phyloP scores from a whole-genome alignment of 2,329 filamentous ascomycete genomes.

The Pezicula neosporulosa region DNA sequence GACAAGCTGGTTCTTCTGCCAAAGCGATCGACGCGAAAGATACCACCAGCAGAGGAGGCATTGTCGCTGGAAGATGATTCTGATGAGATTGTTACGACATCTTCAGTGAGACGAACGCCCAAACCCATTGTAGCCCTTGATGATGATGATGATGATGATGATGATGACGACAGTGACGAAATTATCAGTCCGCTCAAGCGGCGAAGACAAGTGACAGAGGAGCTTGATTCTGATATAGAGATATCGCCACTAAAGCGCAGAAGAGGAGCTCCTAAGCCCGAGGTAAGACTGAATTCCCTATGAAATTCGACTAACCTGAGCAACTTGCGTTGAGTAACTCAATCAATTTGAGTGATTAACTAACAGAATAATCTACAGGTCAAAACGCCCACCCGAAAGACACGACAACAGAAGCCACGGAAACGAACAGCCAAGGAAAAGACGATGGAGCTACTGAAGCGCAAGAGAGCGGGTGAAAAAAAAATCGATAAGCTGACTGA shows the following conservation, averaged over 20 bases:
- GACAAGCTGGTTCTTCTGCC: background rate
- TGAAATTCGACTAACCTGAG: background rate
- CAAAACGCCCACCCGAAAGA: constrained; percentile 10
- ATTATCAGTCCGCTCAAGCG: background rate
- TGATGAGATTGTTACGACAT: background rate
- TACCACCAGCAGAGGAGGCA: background rate
- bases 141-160: constrained; percentile 12
- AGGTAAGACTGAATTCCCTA: background rate
- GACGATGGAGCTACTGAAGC: constrained; percentile 35
- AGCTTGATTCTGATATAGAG: constrained; percentile 6
- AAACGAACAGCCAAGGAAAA: constrained; percentile 36
- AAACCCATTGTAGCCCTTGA: constrained; percentile 1
- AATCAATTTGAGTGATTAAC: background rate
- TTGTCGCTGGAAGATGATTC: background rate
- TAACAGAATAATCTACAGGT: background rate
- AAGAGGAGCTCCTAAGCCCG: background rate
- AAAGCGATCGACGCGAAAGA: background rate
- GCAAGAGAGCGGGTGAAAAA: constrained; percentile 36
- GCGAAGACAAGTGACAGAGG: background rate
- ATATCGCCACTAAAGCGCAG: constrained; percentile 13
- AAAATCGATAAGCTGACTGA: constrained; percentile 33
- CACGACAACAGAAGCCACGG: constrained; percentile 16
- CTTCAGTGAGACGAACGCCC: background rate
- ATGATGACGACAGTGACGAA: constrained; percentile 6
- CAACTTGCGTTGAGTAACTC: no score